Percentiles rank a stretch among this genome's conserved stretches.
Conservation (phyloP, 164 flowering plant species). For the Magnolia sinica region DNA sequence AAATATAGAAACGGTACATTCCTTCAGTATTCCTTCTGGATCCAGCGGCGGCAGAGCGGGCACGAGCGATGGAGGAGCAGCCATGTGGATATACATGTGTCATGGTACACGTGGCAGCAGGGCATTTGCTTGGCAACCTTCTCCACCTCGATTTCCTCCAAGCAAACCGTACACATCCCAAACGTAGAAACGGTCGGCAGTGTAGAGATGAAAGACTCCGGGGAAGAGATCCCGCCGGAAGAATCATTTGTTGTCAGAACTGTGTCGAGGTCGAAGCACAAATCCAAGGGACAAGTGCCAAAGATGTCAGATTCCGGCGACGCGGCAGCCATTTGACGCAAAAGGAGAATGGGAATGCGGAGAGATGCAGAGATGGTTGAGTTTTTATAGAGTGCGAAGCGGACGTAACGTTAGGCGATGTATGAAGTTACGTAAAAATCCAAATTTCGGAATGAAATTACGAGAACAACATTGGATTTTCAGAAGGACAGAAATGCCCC, state of each 20-base stretch:
- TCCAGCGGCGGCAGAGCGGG: slow-evolving; percentile 1
- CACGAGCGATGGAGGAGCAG: neutral
- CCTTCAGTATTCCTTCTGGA: neutral
- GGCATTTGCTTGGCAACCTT: slow-evolving; percentile 1
- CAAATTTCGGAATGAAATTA: too few relatives aligned
- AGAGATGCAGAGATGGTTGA: too few relatives aligned
- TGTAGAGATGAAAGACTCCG: neutral
- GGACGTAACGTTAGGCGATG: too few relatives aligned
- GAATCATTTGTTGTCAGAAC: neutral
- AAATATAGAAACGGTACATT: too few relatives aligned
- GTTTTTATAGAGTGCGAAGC: too few relatives aligned
- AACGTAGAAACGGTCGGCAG: neutral
- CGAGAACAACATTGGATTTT: too few relatives aligned
- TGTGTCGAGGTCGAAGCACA: slow-evolving; percentile 2
- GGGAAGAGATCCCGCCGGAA: neutral
- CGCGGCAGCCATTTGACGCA: neutral
- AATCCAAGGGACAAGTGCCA: neutral
- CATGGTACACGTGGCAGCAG: slow-evolving; percentile 9
- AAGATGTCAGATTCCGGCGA: neutral
- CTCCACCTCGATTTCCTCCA: neutral
- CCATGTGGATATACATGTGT: slow-evolving; percentile 6
- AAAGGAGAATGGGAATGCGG: neutral
- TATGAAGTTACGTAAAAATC: too few relatives aligned
- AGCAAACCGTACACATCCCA: neutral
- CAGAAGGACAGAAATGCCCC: too few relatives aligned